Conservation (phyloP, 1,284 basidiomycete species). For the Pholiota adiposa region DNA sequence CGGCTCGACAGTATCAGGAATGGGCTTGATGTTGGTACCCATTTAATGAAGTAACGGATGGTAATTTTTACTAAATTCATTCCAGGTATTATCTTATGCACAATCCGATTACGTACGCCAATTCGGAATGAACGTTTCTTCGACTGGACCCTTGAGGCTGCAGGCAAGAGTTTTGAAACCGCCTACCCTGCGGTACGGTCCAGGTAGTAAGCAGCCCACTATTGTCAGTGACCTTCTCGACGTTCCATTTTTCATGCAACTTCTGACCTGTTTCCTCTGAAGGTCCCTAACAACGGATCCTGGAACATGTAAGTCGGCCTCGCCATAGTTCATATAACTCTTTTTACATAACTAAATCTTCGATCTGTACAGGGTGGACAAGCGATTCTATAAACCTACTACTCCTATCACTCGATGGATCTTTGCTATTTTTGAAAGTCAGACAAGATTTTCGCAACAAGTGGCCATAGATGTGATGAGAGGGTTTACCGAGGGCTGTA, state of each 20-base stretch:
- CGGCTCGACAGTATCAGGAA: constrained; percentile 61
- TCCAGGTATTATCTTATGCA: constrained; percentile 67
- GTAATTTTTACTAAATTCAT: background rate
- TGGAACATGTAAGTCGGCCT: constrained; percentile 69
- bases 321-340: background rate
- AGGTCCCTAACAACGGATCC: constrained; percentile 64
- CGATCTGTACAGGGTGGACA: constrained; percentile 55
- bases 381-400: constrained; percentile 59
- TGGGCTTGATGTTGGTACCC: constrained; percentile 52
- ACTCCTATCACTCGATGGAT: constrained; percentile 56
- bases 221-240: constrained; percentile 45
- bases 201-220: constrained; percentile 49
- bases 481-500: constrained; percentile 50
- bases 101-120: constrained; percentile 74
- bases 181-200: constrained; percentile 66
- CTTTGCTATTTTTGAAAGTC: constrained; percentile 66
- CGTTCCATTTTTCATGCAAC: background rate
- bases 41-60: background rate
- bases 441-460: constrained; percentile 50
- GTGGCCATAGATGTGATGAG: constrained; percentile 53
- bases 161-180: constrained; percentile 64
- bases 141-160: constrained; percentile 52
- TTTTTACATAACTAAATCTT: constrained; percentile 13
- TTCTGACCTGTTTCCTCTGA: background rate
- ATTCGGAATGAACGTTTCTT: constrained; percentile 66